Base-by-base conservation (phyloP, 176 grass and related monocot species). In the Musa troglodytarum region DNA sequence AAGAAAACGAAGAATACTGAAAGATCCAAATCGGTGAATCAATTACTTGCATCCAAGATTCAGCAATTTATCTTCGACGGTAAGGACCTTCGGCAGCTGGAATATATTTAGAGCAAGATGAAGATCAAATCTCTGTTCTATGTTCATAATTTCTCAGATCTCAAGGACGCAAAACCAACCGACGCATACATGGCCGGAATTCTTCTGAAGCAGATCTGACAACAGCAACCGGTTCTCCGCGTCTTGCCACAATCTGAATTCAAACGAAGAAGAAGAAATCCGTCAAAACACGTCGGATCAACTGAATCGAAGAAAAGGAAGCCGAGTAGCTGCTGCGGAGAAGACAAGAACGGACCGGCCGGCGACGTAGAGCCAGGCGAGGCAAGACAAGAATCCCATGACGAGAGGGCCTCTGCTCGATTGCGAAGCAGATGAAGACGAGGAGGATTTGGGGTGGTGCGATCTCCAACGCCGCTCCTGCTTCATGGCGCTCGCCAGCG, bases 351-450 rank as follows among this genome's bases (percentile, higher is more conserved):
- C 79, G 65, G 72, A 94, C 88, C 91, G 78, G 52, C 95, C 95
- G 49, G 95, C 95, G 75, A 99, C 71, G 77, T 99, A 99, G 76
- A 99, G 88, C 91, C 95, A 99, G 29, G 95, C 95, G 58, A 99
- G 86, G 81, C 95, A 99, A 65, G 95, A 94, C 70, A 99, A 86
- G 83, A 99, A 99, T 24, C 78, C 86, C 95, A 99, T 89, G 73
- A 99, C 74, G 50, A 99, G 86, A 19, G 88, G 81, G 1, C 55
- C 78, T 83, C 77, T 89, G 25, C 84, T 82, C 17, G 84, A 84
- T 49, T 83, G 75, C 49, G 55, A 64, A 61, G 52, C 15, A 22
- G 24, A 1, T 21, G 22, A 81, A 12, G 62, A 76, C 0, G 78
- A 49, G 8, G 4, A 14, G 10, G 83, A 70, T 29, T 79, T 75